phyloP scores from a whole-genome alignment of 139 green algal species.

The Gonium pectorale region DNA sequence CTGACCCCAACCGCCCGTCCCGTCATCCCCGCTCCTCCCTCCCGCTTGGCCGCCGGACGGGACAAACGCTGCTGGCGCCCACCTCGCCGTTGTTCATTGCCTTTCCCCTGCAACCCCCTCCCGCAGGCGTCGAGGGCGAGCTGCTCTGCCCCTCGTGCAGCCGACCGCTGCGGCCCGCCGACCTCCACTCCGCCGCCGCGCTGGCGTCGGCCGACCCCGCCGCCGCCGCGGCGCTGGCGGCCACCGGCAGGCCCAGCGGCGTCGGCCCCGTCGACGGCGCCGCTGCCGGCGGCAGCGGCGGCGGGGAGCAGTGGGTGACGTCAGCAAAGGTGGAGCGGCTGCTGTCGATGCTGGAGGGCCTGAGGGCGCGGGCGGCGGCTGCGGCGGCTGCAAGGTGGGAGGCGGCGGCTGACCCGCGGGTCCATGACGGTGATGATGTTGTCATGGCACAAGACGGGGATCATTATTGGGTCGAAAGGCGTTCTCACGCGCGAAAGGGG shows the following conservation, averaged over 20 bases:
- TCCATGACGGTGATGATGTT: too few species aligned
- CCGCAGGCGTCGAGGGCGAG: conserved; percentile 43
- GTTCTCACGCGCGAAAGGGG: too few species aligned
- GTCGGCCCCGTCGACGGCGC: not conserved
- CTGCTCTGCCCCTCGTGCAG: conserved; percentile 64
- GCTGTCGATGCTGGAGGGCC: conserved; percentile 54
- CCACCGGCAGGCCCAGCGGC: conserved; percentile 1
- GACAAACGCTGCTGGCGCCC: too few species aligned
- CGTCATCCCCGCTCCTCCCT: too few species aligned
- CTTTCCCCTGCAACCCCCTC: too few species aligned
- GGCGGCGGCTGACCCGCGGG: too few species aligned
- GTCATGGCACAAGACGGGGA: too few species aligned
- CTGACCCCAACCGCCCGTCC: too few species aligned
- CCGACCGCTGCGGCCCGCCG: conserved; percentile 31
- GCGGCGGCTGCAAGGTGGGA: not conserved
- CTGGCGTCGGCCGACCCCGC: conserved; percentile 55
- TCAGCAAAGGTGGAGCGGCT: conserved; percentile 63
- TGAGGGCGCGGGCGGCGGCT: conserved; percentile 22
- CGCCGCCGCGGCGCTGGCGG: not conserved
- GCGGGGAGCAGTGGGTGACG: conserved; percentile 49
- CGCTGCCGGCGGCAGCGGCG: conserved; percentile 7
- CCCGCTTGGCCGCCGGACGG: too few species aligned
- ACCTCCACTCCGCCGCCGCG: conserved; percentile 62
- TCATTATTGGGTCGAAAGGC: too few species aligned
- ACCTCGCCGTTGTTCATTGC: too few species aligned